Base-by-base conservation (phyloP, 1,284 basidiomycete species). In the Exobasidium rhododendri region DNA sequence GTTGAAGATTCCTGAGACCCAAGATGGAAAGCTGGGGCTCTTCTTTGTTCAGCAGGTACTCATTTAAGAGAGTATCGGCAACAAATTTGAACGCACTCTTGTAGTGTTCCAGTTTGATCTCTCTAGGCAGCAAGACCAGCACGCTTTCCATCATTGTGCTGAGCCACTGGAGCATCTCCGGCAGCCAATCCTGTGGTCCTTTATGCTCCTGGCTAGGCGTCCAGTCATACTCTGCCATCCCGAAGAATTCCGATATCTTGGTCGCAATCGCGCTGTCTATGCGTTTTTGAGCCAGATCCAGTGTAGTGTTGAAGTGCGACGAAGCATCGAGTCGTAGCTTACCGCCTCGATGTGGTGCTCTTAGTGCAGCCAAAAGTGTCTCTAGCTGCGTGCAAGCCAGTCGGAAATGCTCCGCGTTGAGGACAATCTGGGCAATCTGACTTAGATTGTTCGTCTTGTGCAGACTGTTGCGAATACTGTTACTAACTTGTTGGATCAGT, bases 181-280 rank as follows among this genome's bases (percentile, higher is more conserved):
- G 89, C 6, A 98, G 84, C 81, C 97, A 97, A 22, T 22, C 44
- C 31, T 26, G 32, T 5, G 40, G 5, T 35, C 17, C 50, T 11
- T 14, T 28, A 40, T 61, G 46, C 26, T 53, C 17, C 40, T 52
- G 74, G 20, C 81, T 78, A 1, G 93, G 89, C 55, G 88, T 89
- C 92, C 92, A 97, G 72, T 96, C 88, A 80, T 97, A 97, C 80
- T 96, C 91, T 1, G 92, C 89, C 47, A 97, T 83, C 62, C 91
- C 94, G 68, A 97, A 92, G 82, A 97, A 97, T 68, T 94, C 91
- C 74, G 94, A 90, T n/a, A 98, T 86, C 80, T 98, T 98, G 24
- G 89, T 90, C 5, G 87, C 86, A 71, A 98, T 93, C 47, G 94
- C 85, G 10, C 84, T 83, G 29, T 89, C 88, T 68, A 98, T 92